Percentiles rank a stretch among this genome's conserved stretches.
Conservation (phyloP, 176 grass and related monocot genomes). For the Oryza brachyantha region DNA sequence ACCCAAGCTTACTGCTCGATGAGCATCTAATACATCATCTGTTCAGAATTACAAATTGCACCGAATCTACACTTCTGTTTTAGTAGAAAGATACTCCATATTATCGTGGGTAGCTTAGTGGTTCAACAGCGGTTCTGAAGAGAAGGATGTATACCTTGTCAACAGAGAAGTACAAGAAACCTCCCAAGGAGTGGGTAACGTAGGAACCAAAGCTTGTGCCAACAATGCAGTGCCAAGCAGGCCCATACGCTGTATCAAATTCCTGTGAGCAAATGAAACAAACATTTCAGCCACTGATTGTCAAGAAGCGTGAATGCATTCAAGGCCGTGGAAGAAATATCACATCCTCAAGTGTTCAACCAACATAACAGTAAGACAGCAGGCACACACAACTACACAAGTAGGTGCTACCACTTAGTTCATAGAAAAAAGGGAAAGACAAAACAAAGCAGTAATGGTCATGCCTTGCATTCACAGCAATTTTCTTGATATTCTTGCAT, state of each 20-base stretch:
- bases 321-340: neutral
- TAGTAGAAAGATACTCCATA: neutral
- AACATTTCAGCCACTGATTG: neutral
- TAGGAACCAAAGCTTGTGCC: slow-evolving; percentile 74
- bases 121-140: slow-evolving; percentile 56
- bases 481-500: neutral
- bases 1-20: neutral
- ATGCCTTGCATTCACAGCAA: neutral
- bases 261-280: slow-evolving; percentile 41
- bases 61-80: slow-evolving; percentile 23
- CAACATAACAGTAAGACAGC: neutral
- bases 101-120: slow-evolving; percentile 29
- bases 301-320: neutral
- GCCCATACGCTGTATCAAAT: slow-evolving; percentile 63
- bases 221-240: slow-evolving; percentile 82
- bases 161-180: slow-evolving; percentile 68
- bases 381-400: neutral
- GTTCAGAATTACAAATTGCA: slow-evolving; percentile 24
- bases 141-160: slow-evolving; percentile 67
- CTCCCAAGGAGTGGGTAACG: slow-evolving; percentile 64
- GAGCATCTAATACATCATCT: slow-evolving; percentile 19
- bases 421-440: neutral
- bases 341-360: neutral
- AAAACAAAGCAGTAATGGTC: neutral
- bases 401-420: neutral